Evolutionary conservation across 495 filamentous ascomycete genomes (phyloP).

Genomic region (Aspergillus bertholletiae): DNA sequence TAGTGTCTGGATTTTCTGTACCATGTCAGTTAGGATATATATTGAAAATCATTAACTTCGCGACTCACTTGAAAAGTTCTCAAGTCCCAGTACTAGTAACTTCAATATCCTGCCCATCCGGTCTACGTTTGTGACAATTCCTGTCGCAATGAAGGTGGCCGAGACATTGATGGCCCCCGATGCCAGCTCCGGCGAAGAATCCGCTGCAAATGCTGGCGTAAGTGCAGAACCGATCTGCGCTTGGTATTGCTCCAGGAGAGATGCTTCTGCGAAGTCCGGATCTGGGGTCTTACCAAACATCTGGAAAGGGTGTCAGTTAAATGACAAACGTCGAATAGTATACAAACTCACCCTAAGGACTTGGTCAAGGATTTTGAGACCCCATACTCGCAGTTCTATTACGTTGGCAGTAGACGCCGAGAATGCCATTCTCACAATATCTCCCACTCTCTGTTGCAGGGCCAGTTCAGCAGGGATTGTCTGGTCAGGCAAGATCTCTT

Average conservation of each 20-base stretch:
- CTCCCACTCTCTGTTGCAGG: conserved; percentile 79
- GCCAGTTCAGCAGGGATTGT: conserved; percentile 68
- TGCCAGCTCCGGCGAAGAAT: conserved; percentile 93
- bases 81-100: conserved; percentile 83
- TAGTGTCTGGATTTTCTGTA: conserved; percentile 66
- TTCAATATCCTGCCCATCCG: conserved; percentile 97
- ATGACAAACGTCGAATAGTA: neutral
- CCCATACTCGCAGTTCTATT: conserved; percentile 81
- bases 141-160: conserved; percentile 91
- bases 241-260: conserved; percentile 95
- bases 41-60: neutral
- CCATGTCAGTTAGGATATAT: conserved; percentile 11
- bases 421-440: conserved; percentile 96
- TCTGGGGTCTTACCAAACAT: conserved; percentile 96
- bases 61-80: conserved; percentile 74
- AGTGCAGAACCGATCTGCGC: conserved; percentile 96
- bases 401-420: conserved; percentile 94
- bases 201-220: conserved; percentile 91
- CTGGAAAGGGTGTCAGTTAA: conserved; percentile 27
- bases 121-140: conserved; percentile 95
- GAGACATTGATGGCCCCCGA: conserved; percentile 97
- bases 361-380: conserved; percentile 88
- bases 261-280: conserved; percentile 93
- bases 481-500: conserved; percentile 65
- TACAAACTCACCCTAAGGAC: conserved; percentile 60